Conservation (phyloP, 805 yeast species). For the Komagataella populi region DNA sequence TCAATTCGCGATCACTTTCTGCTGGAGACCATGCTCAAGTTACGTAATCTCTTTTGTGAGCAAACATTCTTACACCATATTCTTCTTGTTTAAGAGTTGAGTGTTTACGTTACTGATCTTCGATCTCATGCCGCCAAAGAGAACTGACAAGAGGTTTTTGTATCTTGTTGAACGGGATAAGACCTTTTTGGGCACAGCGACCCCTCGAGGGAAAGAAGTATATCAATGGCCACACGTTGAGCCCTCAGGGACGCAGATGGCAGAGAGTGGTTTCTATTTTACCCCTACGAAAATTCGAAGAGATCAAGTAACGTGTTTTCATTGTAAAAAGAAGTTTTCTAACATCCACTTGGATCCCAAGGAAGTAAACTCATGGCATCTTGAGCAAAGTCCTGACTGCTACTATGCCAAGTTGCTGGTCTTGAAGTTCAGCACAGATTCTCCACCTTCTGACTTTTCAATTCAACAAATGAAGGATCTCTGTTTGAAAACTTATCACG, state of each 20-base stretch:
- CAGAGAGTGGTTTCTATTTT: conserved; percentile 48
- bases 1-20: background rate
- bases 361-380: conserved; percentile 9
- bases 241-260: conserved; percentile 17
- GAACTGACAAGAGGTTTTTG: background rate
- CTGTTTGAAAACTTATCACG: background rate
- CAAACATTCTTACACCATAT: background rate
- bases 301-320: conserved; percentile 44
- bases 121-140: background rate
- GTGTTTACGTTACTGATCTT: background rate
- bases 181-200: background rate
- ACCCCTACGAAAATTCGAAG: conserved; percentile 30
- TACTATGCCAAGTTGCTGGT: conserved; percentile 9
- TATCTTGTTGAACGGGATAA: background rate
- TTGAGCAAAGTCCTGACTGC: conserved; percentile 14
- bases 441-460: background rate
- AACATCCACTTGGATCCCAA: conserved; percentile 1
- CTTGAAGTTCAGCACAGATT: conserved; percentile 4
- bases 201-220: background rate
- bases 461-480: background rate
- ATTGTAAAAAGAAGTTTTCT: conserved; percentile 36
- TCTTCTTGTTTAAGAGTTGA: background rate
- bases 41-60: too few species aligned
- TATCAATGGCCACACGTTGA: background rate
- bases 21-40: background rate